Evolutionary conservation across 2,329 filamentous ascomycete genomes (phyloP).

Genomic region (Neonectria punicea): DNA sequence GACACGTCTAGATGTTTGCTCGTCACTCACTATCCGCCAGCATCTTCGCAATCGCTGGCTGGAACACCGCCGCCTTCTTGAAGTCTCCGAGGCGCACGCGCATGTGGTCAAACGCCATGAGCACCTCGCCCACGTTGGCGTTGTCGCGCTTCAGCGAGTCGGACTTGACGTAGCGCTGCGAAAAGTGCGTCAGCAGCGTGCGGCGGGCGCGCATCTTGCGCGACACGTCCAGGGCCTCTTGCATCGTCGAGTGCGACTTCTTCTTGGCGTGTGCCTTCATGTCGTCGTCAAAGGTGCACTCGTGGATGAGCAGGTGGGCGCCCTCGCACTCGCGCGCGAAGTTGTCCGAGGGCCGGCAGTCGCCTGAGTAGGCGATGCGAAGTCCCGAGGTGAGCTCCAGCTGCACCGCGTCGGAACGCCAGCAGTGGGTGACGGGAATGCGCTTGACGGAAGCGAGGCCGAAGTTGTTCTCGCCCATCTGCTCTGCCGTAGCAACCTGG

Average conservation of each 20-base stretch:
- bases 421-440: conserved; percentile 80
- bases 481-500: conserved; percentile 47
- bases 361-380: conserved; percentile 92
- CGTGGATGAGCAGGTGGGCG: conserved; percentile 89
- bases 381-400: conserved; percentile 83
- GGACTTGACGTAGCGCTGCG: conserved; percentile 86
- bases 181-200: conserved; percentile 92
- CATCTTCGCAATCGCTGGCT: conserved; percentile 38
- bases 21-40: conserved; percentile 29
- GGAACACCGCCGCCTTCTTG: conserved; percentile 63
- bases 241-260: conserved; percentile 91
- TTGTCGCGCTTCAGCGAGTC: conserved; percentile 43
- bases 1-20: conserved; percentile 10
- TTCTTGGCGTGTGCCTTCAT: conserved; percentile 79
- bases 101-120: conserved; percentile 86
- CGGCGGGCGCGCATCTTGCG: conserved; percentile 81
- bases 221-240: conserved; percentile 84
- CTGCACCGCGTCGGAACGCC: conserved; percentile 78
- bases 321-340: conserved; percentile 79
- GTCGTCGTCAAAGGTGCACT: conserved; percentile 95
- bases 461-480: conserved; percentile 59
- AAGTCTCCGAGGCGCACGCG: conserved; percentile 77
- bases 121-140: conserved; percentile 59
- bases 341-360: conserved; percentile 80
- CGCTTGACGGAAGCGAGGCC: conserved; percentile 75